Conservation (phyloP, 371 early-diverging fungal species). For the Entomophthora muscae region DNA sequence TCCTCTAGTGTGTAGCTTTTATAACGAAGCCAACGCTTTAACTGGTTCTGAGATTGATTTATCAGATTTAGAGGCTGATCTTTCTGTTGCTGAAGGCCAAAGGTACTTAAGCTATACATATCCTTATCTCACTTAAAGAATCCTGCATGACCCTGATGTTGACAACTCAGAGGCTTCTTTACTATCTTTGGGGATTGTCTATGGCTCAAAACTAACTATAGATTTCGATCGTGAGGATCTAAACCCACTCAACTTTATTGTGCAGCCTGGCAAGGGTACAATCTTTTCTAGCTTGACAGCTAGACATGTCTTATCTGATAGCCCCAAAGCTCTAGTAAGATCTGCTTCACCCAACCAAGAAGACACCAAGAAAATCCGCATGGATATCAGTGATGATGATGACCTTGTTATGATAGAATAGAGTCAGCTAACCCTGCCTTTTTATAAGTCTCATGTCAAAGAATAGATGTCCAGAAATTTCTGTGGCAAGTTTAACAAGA, state of each 20-base stretch:
- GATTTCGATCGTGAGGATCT: conserved; percentile 23
- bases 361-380: not conserved
- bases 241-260: not conserved
- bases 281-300: not conserved
- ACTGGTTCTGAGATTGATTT: conserved; percentile 29
- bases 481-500: too few species aligned
- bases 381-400: not conserved
- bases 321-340: not conserved
- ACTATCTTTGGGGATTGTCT: conserved; percentile 29
- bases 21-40: conserved; percentile 9
- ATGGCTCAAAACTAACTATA: conserved; percentile 35
- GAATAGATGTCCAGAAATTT: too few species aligned
- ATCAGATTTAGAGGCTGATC: conserved; percentile 14
- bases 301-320: not conserved
- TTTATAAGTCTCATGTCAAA: not conserved
- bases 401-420: not conserved
- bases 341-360: not conserved
- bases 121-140: conserved; percentile 17
- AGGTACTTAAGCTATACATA: conserved; percentile 22
- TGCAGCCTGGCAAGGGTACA: not conserved
- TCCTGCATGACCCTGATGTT: conserved; percentile 82
- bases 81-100: conserved; percentile 28
- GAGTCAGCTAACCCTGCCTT: not conserved
- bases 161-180: conserved; percentile 49
- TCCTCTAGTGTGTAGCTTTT: not conserved